These are phyloP conservation scores for Malus hybrid DNA, from an alignment of 331 rosid species.

Conservation along the genomic window DNA sequence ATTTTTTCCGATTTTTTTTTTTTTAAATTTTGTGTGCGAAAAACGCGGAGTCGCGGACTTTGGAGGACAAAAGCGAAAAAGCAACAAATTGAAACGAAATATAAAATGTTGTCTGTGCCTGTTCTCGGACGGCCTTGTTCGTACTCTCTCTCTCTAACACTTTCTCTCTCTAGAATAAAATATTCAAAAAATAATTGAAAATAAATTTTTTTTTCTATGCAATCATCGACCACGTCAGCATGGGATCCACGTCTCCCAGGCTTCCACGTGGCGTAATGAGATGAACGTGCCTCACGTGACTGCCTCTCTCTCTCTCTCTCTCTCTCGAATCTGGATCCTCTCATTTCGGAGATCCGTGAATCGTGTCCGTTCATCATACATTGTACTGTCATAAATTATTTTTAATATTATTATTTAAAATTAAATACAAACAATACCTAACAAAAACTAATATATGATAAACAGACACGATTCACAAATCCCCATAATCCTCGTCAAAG, in stretches of 20 bases:
- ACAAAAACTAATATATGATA: too few relatives aligned
- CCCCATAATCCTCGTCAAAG: rapidly evolving
- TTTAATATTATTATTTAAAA: too few relatives aligned
- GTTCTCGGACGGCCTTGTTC: constrained; percentile 47
- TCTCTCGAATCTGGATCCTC: too few relatives aligned
- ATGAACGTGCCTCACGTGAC: constrained; percentile 52
- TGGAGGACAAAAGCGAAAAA: neutral
- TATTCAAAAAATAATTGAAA: neutral
- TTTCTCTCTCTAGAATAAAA: constrained; percentile 1
- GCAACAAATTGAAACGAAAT: neutral
- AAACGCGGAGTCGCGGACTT: constrained; percentile 10
- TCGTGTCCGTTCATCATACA: too few relatives aligned
- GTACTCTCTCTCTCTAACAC: constrained; percentile 12
- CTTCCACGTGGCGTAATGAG: constrained; percentile 53
- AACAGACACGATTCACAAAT: too few relatives aligned
- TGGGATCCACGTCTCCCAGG: constrained; percentile 46
- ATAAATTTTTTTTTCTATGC: neutral
- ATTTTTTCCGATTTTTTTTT: neutral
- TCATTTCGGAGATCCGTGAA: too few relatives aligned
- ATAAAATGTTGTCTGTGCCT: constrained; percentile 1
- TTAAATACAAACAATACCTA: too few relatives aligned
- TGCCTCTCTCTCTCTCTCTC: constrained; percentile 25
- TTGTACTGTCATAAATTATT: rapidly evolving
- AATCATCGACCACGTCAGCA: constrained; percentile 47
- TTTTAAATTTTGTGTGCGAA: neutral